Evolutionary conservation across 768 basidiomycete species (phyloP).

Genomic region (Strobilomyces confusus): DNA sequence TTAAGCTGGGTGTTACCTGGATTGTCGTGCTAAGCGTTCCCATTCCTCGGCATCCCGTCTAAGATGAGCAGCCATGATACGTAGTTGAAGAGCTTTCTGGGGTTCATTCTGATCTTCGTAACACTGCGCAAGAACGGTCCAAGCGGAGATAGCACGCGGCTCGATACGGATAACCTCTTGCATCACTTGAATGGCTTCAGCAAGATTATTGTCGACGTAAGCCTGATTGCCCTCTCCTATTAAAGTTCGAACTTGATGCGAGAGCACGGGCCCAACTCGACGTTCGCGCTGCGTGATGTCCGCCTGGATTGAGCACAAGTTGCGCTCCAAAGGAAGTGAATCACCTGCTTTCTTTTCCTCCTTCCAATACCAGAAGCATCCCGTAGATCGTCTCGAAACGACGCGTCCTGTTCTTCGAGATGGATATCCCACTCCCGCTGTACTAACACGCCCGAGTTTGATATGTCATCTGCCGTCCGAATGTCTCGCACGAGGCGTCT

Average conservation of each 20-base stretch:
- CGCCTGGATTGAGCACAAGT: not conserved
- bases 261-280: constrained; percentile 13
- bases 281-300: constrained; percentile 9
- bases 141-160: constrained; percentile 76
- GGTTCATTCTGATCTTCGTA: constrained; percentile 16
- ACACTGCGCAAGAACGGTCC: constrained; percentile 54
- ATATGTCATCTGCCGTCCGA: constrained; percentile 9
- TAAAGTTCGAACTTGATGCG: constrained; percentile 15
- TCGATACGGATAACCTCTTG: constrained; percentile 94
- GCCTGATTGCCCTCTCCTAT: constrained; percentile 87
- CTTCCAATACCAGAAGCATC: constrained; percentile 67
- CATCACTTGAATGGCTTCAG: constrained; percentile 73
- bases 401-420: constrained; percentile 57
- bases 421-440: constrained; percentile 9
- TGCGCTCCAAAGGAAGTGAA: not conserved
- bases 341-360: constrained; percentile 44
- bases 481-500: constrained; percentile 7
- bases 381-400: constrained; percentile 65
- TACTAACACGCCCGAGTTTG: constrained; percentile 9
- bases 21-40: constrained; percentile 74
- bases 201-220: constrained; percentile 67
- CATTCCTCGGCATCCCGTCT: constrained; percentile 82
- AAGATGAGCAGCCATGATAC: constrained; percentile 58
- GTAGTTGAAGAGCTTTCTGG: constrained; percentile 16
- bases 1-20: constrained; percentile 48